Conservation (phyloP, 2,329 filamentous ascomycete species). For the Aspergillus candidus region DNA sequence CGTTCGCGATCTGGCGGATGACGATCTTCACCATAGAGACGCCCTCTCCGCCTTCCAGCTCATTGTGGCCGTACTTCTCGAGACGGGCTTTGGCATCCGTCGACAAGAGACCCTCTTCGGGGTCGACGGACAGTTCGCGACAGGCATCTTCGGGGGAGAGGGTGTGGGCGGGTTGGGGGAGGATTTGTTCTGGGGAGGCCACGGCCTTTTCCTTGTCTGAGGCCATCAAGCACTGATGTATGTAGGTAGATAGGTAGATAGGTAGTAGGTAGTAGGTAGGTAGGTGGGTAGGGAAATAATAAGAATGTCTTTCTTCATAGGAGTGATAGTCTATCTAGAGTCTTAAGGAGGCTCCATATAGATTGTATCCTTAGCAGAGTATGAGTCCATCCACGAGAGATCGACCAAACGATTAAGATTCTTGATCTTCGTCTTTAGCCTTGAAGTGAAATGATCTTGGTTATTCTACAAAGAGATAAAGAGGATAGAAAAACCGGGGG, state of each 20-base stretch:
- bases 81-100: slow-evolving; percentile 51
- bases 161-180: slow-evolving; percentile 59
- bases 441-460: not conserved
- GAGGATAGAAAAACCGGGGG: too few species aligned
- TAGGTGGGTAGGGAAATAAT: too few species aligned
- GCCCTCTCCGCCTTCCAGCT: slow-evolving; percentile 58
- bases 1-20: slow-evolving; percentile 61
- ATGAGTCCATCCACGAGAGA: slow-evolving; percentile 26
- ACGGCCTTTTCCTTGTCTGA: slow-evolving; percentile 1
- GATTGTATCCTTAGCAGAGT: slow-evolving; percentile 26
- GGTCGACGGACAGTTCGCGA: slow-evolving; percentile 50
- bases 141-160: slow-evolving; percentile 50
- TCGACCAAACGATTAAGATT: slow-evolving; percentile 2
- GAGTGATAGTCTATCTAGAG: not conserved
- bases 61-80: slow-evolving; percentile 55
- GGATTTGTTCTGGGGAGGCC: slow-evolving; percentile 40
- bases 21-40: slow-evolving; percentile 66
- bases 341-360: slow-evolving; percentile 30
- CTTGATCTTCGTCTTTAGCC: slow-evolving; percentile 10
- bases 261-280: slow-evolving; percentile 1
- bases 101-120: slow-evolving; percentile 52
- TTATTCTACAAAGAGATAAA: not conserved
- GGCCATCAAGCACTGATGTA: not conserved
- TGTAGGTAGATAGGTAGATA: not conserved
- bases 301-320: too few species aligned